Evolutionary conservation across 2,329 filamentous ascomycete species (phyloP).

Genomic region (Ascochyta fabae): DNA sequence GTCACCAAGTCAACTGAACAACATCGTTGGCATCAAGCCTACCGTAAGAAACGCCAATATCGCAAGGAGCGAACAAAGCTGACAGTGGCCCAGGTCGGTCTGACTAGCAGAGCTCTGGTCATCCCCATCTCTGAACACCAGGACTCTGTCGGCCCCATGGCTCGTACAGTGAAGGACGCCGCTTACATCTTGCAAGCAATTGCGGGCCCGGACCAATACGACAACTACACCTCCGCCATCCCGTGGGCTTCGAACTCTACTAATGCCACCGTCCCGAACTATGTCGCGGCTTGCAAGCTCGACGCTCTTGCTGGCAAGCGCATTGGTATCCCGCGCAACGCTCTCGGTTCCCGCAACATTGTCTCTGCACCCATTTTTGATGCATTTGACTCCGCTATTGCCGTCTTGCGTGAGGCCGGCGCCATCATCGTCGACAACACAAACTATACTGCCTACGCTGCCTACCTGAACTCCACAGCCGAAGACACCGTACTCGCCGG

Average conservation of each 20-base stretch:
- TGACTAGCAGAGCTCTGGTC: constrained; percentile 67
- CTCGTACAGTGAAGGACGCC: constrained; percentile 64
- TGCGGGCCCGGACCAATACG: constrained; percentile 58
- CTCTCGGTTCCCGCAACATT: constrained; percentile 52
- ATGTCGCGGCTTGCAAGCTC: constrained; percentile 63
- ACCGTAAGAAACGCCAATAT: constrained; percentile 48
- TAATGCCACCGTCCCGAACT: constrained; percentile 61
- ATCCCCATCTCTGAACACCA: constrained; percentile 68
- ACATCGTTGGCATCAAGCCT: constrained; percentile 67
- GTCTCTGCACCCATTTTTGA: constrained; percentile 51
- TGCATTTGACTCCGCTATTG: constrained; percentile 64
- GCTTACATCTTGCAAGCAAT: constrained; percentile 66
- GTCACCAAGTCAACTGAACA: constrained; percentile 62
- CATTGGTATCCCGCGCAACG: constrained; percentile 69
- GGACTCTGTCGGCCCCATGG: constrained; percentile 65
- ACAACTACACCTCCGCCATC: constrained; percentile 66
- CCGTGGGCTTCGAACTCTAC: constrained; percentile 53
- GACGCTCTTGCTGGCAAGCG: constrained; percentile 62
- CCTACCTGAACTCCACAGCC: constrained; percentile 51
- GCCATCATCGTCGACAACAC: constrained; percentile 66
- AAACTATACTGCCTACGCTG: constrained; percentile 62
- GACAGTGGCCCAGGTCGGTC: constrained; percentile 53
- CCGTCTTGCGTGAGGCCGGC: constrained; percentile 61
- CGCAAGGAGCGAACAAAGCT: neutral
- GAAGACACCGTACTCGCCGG: constrained; percentile 58